Evolutionary conservation across 176 grass and related monocot genomes (phyloP), one percentile per base, ranked within the genome.

Genomic region (Neostapfia colusana): DNA sequence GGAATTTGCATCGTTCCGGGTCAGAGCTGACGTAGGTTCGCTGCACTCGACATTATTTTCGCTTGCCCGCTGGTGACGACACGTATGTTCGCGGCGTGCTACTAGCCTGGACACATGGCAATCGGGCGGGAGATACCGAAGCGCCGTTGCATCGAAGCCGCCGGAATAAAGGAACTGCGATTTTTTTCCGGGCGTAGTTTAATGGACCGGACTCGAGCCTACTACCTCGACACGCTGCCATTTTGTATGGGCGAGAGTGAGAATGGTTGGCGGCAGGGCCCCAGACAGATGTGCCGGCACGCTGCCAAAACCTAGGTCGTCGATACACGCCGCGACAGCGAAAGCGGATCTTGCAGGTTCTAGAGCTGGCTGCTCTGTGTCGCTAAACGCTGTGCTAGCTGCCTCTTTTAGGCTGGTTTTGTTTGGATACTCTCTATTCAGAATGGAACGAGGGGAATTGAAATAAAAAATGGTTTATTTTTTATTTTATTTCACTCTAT

Each of bases 261-360:
- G 57, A 56, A 2, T 51, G 54, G 72, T 41, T 70, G 65, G 65
- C 68, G 71, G 71, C 31, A 2, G 7, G 35, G 23, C 10, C 5
- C 43, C 36, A 44, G 26, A 20, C 6, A 42, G 74, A 36, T 56
- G 6, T 7, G 74, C 46, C 8, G 75, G 48, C 75, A 8, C 28
- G 69, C 61, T 9, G 76, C 60, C 83, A 25, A 74, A 59, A 11
- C 41, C 34, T 28, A 41, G 15, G 55, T 24, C 21, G 73, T 34
- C 1, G 39, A 8, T 15, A 27, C 58, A 14, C 14, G 10, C 59
- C 73, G 53, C 56, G 65, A 7, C 25, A 7, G 11, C 16, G 28
- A 23, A 8, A 23, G 20, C 27, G 51, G 68, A 79, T 83, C 85
- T 67, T n/a, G 80, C 69, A 69, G 80, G 41, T 79, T 88, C 85